Conservation (phyloP, 805 yeast species). For the Wickerhamiella sergipiensis region DNA sequence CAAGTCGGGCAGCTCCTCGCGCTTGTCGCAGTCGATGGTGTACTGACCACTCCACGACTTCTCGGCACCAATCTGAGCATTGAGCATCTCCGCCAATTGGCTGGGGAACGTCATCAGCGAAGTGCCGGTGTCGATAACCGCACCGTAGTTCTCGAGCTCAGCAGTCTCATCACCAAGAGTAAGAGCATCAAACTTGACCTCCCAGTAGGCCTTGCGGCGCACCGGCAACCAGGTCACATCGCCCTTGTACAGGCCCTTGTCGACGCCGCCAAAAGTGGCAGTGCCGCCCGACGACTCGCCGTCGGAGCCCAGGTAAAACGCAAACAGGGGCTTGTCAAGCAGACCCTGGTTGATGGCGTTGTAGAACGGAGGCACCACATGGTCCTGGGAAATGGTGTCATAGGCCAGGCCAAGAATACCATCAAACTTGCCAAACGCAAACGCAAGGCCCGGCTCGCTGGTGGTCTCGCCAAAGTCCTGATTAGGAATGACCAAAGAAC, state of each 20-base stretch:
- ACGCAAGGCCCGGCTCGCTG: conserved; percentile 91
- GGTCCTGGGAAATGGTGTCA: conserved; percentile 78
- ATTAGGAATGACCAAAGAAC: conserved; percentile 69
- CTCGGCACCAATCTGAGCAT: conserved; percentile 92
- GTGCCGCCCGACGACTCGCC: conserved; percentile 66
- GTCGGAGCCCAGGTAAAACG: conserved; percentile 79
- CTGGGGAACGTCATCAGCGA: conserved; percentile 91
- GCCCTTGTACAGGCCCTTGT: conserved; percentile 61
- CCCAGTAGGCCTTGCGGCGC: conserved; percentile 99
- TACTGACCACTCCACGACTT: conserved; percentile 98
- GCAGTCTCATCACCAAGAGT: conserved; percentile 90
- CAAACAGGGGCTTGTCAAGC: conserved; percentile 72
- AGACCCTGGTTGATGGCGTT: conserved; percentile 73
- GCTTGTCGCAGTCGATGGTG: conserved; percentile 74
- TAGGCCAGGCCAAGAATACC: conserved; percentile 95
- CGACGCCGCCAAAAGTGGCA: conserved; percentile 92
- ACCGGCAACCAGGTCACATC: conserved; percentile 92
- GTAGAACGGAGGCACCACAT: conserved; percentile 86
- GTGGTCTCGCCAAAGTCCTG: conserved; percentile 98
- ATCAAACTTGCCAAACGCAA: conserved; percentile 97
- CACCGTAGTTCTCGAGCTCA: conserved; percentile 69
- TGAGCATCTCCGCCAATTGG: conserved; percentile 87
- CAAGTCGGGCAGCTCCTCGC: conserved; percentile 78
- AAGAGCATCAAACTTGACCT: conserved; percentile 82
- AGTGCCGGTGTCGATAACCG: conserved; percentile 98